Conservation (phyloP, 768 basidiomycete genomes). For the Cubamyces lactineus region DNA sequence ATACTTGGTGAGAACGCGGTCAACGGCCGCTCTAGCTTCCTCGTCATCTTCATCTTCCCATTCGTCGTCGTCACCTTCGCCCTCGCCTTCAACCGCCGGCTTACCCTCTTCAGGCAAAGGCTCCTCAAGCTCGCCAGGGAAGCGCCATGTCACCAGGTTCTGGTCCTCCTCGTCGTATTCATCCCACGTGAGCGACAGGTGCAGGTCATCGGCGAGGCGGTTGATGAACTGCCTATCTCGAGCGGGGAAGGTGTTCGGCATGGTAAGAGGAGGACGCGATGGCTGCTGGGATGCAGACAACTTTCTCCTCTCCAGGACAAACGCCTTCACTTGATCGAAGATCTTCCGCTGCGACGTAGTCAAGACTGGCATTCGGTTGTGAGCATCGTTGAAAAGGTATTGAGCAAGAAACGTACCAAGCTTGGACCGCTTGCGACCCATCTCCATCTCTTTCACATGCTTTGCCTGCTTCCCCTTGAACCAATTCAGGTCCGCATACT, state of each 20-base stretch:
- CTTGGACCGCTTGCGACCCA: conserved; percentile 56
- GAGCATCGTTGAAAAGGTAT: neutral
- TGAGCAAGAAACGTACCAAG: conserved; percentile 50
- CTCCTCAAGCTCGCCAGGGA: conserved; percentile 51
- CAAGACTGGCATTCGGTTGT: conserved; percentile 51
- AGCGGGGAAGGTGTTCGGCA: conserved; percentile 81
- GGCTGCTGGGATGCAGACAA: conserved; percentile 26
- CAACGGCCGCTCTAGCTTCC: conserved; percentile 73
- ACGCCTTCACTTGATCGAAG: conserved; percentile 77
- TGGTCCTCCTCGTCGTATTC: conserved; percentile 85
- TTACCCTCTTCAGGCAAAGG: conserved; percentile 40
- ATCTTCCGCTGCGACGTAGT: conserved; percentile 75
- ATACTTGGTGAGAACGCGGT: conserved; percentile 87
- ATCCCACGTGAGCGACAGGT: conserved; percentile 87
- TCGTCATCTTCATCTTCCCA: conserved; percentile 65
- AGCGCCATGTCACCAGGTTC: conserved; percentile 70
- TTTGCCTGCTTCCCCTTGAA: conserved; percentile 91
- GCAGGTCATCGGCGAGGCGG: conserved; percentile 74
- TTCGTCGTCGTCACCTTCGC: conserved; percentile 54
- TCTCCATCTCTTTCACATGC: conserved; percentile 66
- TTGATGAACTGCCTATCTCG: conserved; percentile 80
- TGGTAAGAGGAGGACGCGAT: conserved; percentile 46
- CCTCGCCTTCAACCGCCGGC: conserved; percentile 37
- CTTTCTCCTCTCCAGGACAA: conserved; percentile 58
- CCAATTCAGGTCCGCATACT: conserved; percentile 89